Base-by-base conservation (phyloP, 1,139 yeast genomes). In the Geotrichum macrosporum region DNA sequence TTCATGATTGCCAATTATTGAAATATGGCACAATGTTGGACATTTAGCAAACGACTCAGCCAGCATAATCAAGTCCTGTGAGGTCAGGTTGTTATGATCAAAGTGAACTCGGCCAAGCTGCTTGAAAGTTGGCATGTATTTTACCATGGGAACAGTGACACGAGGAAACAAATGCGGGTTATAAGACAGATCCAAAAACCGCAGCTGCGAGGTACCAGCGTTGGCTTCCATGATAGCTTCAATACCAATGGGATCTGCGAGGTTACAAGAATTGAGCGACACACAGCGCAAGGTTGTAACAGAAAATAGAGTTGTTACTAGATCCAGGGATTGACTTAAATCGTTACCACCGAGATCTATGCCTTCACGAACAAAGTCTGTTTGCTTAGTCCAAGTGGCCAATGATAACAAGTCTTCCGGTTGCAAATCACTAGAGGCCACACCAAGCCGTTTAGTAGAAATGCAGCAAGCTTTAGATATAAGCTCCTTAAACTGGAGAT, bases 181-280 rank as follows among this genome's bases (percentile, higher is more conserved):
- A 44, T 81, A 78, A 55, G 92, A 81, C 51, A 88, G 67, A 65
- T 89, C 96, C 50, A 89, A 68, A 59, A 84, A 86, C 53, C 85
- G 72, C 44, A 89, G 67, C 4, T 77, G 71, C 41, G 79, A 75
- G 16, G 81, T 66, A 4, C 56, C 47, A 1, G 80, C 66, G 45
- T 85, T 65, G 1, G 78, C 69, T 41, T 72, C 65, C 16, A 84
- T 64, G 21, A 84, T 61, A 30, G 74, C 71, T 0, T 75, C 70
- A 13, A 78, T 74, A 52, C 80, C 82, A 15, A 75, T 77, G 4
- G 77, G 73, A 51, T 77, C 65, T 0, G 70, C 58, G 19, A 85
- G 66, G 46, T 76, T 73, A 2, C 94, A 81, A 10, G 87, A 75
- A 61, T 85, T 83, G 45, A 88, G 66, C 15, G 95, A 84, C 37